Evolutionary conservation across 2,329 filamentous ascomycete species (phyloP).

Genomic region (Fusarium sp.): DNA sequence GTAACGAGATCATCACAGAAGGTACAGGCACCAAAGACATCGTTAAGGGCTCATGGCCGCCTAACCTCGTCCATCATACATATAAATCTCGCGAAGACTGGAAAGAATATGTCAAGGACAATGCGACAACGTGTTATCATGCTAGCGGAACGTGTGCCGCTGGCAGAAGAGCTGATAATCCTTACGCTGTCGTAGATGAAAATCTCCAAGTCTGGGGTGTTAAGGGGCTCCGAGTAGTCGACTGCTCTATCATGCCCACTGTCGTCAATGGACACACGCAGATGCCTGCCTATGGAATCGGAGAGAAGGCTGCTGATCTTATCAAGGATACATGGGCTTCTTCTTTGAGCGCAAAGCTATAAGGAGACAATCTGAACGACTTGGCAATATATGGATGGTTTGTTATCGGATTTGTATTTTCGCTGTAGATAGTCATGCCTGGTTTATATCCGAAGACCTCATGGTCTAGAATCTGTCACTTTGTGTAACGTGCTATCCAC

Average conservation of each 20-base stretch:
- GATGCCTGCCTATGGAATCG: constrained; percentile 72
- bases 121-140: constrained; percentile 69
- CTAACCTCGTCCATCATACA: constrained; percentile 64
- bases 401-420: no score
- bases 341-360: constrained; percentile 1
- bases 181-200: constrained; percentile 68
- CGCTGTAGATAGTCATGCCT: no score
- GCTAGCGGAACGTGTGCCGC: constrained; percentile 53
- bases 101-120: constrained; percentile 69
- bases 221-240: constrained; percentile 66
- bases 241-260: constrained; percentile 67
- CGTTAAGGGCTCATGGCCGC: constrained; percentile 73
- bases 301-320: constrained; percentile 65
- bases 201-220: constrained; percentile 68
- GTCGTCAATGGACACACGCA: constrained; percentile 65
- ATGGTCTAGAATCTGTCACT: no score
- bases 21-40: constrained; percentile 71
- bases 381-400: no score
- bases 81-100: constrained; percentile 67
- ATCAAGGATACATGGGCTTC: constrained; percentile 58
- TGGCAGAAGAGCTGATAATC: constrained; percentile 58
- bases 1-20: constrained; percentile 72
- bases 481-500: no score
- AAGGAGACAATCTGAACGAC: background rate
- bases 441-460: no score